A percentile compares a stretch with the other conserved stretches of the same genome.
These are phyloP conservation scores for Coemansia nantahalensis DNA, from an alignment of 192 early-diverging fungal genomes.

Conservation along the genomic window DNA sequence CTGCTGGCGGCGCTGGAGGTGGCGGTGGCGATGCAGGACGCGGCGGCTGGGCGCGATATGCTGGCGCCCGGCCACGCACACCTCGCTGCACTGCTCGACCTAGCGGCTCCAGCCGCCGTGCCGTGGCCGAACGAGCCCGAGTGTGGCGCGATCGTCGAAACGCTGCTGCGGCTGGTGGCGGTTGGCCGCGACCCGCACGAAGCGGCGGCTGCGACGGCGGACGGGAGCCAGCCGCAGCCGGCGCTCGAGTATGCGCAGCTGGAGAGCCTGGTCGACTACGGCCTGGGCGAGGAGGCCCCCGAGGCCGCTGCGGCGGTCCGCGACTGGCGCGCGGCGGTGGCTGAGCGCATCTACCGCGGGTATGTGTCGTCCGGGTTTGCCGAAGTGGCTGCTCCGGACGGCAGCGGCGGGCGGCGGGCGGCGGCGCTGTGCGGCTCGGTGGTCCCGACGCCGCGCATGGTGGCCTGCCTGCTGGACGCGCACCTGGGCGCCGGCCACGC, in stretches of 20 bases:
- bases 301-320: neutral
- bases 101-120: neutral
- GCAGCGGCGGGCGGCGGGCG: neutral
- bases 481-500: conserved; percentile 18
- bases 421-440: conserved; percentile 35
- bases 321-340: conserved; percentile 32
- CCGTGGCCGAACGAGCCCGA: neutral
- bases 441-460: conserved; percentile 23
- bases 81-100: conserved; percentile 31
- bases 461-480: conserved; percentile 15
- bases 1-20: conserved; percentile 13
- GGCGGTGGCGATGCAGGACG: conserved; percentile 13
- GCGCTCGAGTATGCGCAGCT: conserved; percentile 19
- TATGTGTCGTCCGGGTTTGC: conserved; percentile 33
- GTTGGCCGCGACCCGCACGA: conserved; percentile 35
- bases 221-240: conserved; percentile 7
- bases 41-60: conserved; percentile 30
- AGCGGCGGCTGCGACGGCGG: no score
- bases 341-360: conserved; percentile 38
- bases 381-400: conserved; percentile 36
- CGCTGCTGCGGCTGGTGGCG: conserved; percentile 9
- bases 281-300: neutral
- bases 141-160: conserved; percentile 9
- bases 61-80: conserved; percentile 18
- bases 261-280: conserved; percentile 11